Percentiles rank a stretch among this genome's conserved stretches.
phyloP scores from a whole-genome alignment of 192 early-diverging fungal species.

The Geranomyces michiganensis region DNA sequence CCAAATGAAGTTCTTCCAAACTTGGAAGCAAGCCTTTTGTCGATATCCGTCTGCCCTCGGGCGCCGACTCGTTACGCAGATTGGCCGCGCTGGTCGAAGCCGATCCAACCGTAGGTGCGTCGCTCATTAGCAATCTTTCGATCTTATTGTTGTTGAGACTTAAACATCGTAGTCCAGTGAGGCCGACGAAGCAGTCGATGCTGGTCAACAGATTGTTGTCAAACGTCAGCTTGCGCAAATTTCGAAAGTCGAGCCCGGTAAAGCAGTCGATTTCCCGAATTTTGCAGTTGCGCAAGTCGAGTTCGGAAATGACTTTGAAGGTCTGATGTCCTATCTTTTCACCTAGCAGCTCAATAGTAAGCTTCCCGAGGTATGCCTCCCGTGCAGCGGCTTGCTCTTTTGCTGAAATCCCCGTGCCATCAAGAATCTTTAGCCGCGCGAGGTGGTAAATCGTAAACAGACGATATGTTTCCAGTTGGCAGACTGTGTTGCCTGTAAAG shows the following conservation, averaged over 20 bases:
- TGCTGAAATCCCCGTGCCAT: slow-evolving; percentile 56
- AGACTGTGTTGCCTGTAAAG: slow-evolving; percentile 63
- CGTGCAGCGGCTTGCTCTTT: slow-evolving; percentile 56
- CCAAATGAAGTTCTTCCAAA: slow-evolving; percentile 62
- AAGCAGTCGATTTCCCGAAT: slow-evolving; percentile 66
- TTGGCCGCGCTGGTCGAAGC: neutral
- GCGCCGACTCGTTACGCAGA: neutral
- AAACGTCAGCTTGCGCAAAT: slow-evolving; percentile 58
- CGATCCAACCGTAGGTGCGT: slow-evolving; percentile 17
- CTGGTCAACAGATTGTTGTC: slow-evolving; percentile 59
- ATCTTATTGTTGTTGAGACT: slow-evolving; percentile 59
- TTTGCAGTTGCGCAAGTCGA: slow-evolving; percentile 66
- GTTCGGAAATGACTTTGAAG: slow-evolving; percentile 59
- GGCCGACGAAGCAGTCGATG: slow-evolving; percentile 51
- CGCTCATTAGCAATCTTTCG: slow-evolving; percentile 50
- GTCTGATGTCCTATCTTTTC: slow-evolving; percentile 62
- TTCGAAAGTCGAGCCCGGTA: slow-evolving; percentile 49
- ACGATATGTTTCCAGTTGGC: slow-evolving; percentile 52
- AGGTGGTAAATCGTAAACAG: slow-evolving; percentile 65
- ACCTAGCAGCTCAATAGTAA: slow-evolving; percentile 61
- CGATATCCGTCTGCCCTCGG: slow-evolving; percentile 7
- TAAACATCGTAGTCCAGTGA: slow-evolving; percentile 49
- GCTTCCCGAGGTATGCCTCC: slow-evolving; percentile 60
- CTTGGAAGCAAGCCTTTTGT: slow-evolving; percentile 40
- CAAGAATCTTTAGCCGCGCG: slow-evolving; percentile 59